A percentile compares a stretch with the other conserved stretches of the same genome.
Evolutionary conservation across 2,329 filamentous ascomycete species (phyloP).

Genomic region (Trichoderma sp.): DNA sequence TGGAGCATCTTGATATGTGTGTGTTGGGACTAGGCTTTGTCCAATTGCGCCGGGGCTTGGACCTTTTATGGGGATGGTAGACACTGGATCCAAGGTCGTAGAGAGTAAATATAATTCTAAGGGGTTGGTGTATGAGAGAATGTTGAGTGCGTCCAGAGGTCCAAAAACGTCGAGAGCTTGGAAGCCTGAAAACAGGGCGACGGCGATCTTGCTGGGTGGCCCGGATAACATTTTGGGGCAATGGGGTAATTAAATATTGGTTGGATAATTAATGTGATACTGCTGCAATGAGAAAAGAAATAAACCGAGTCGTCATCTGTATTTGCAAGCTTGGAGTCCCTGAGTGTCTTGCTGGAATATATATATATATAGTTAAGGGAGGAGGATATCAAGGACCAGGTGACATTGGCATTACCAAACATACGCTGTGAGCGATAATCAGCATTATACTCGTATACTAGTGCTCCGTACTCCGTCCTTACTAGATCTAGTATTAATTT

Average conservation of each 20-base stretch:
- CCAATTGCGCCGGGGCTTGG: constrained; percentile 27
- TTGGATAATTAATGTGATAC: not conserved
- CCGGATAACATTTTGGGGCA: not conserved
- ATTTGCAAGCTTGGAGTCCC: not conserved
- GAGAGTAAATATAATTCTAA: constrained; percentile 32
- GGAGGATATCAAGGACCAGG: not conserved
- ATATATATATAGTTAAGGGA: not conserved
- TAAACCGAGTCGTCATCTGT: not conserved
- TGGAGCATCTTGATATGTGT: constrained; percentile 37
- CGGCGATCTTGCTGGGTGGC: constrained; percentile 29
- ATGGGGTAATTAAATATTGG: not conserved
- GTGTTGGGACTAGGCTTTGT: constrained; percentile 35
- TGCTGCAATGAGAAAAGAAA: not conserved
- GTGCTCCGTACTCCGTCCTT: not conserved
- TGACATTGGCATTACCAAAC: not conserved
- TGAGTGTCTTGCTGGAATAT: not conserved
- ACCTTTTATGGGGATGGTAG: constrained; percentile 23
- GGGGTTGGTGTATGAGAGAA: constrained; percentile 25
- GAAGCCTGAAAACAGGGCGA: constrained; percentile 38
- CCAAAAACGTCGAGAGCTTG: constrained; percentile 43
- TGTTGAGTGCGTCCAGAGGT: constrained; percentile 36
- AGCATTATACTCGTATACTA: not conserved
- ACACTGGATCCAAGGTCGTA: constrained; percentile 31
- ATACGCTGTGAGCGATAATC: not conserved
- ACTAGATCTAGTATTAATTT: not conserved